Percentiles rank a stretch among this genome's conserved stretches.
Conservation (phyloP, 176 grass and related monocot species). For the Ampelocalamus luodianensis region DNA sequence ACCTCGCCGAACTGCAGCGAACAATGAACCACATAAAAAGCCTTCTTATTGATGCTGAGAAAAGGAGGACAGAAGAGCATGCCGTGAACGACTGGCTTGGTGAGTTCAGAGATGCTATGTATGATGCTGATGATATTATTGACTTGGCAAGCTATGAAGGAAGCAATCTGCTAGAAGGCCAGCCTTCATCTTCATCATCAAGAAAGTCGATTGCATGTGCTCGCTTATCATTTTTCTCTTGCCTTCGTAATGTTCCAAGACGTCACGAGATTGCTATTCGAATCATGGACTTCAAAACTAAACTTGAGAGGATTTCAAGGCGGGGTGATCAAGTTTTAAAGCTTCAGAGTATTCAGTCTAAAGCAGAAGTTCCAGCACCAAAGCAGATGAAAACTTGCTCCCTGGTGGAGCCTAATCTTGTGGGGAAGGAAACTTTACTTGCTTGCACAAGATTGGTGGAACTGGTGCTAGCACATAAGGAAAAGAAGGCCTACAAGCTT, state of each 20-base stretch:
- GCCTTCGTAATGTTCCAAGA: neutral
- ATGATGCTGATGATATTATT: slow-evolving; percentile 56
- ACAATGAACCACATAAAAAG: slow-evolving; percentile 26
- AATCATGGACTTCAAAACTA: neutral
- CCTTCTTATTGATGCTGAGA: slow-evolving; percentile 34
- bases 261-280: neutral
- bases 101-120: slow-evolving; percentile 50
- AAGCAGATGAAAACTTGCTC: neutral
- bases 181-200: neutral
- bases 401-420: slow-evolving; percentile 36
- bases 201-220: neutral
- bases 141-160: slow-evolving; percentile 42
- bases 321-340: neutral
- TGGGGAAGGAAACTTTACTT: slow-evolving; percentile 25
- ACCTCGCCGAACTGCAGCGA: slow-evolving; percentile 11
- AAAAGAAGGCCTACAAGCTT: neutral
- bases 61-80: slow-evolving; percentile 23
- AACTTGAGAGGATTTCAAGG: neutral
- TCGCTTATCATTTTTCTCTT: neutral
- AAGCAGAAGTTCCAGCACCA: neutral
- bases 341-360: neutral
- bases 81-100: slow-evolving; percentile 41
- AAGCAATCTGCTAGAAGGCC: slow-evolving; percentile 8
- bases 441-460: slow-evolving; percentile 14
- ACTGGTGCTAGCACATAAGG: neutral